phyloP scores from a whole-genome alignment of 1,284 basidiomycete species.

The Trametes sp. region DNA sequence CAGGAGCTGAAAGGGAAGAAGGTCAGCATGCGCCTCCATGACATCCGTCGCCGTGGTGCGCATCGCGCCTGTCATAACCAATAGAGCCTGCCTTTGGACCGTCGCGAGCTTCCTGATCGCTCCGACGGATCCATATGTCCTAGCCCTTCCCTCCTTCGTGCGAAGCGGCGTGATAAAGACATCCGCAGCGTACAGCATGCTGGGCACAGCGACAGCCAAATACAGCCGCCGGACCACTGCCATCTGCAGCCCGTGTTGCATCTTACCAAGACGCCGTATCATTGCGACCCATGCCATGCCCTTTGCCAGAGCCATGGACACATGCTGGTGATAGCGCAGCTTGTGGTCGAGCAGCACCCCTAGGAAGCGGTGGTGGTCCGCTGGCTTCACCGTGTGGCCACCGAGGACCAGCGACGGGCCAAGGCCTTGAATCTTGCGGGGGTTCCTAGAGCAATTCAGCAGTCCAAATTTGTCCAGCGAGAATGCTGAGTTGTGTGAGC shows the following conservation, averaged over 20 bases:
- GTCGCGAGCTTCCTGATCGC: constrained; percentile 22
- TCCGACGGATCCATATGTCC: constrained; percentile 5
- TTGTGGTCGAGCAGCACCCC: constrained; percentile 46
- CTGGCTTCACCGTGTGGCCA: constrained; percentile 11
- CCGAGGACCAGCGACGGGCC: not conserved
- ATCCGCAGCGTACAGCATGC: constrained; percentile 45
- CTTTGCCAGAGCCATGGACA: constrained; percentile 38
- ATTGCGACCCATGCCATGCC: constrained; percentile 32
- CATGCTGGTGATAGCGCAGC: constrained; percentile 44
- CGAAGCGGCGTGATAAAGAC: constrained; percentile 40
- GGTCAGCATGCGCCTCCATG: constrained; percentile 41
- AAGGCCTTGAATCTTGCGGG: not conserved
- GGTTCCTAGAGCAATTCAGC: constrained; percentile 1
- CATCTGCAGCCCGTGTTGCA: constrained; percentile 1
- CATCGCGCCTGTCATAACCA: constrained; percentile 44
- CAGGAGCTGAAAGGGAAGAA: constrained; percentile 40
- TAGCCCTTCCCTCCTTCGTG: not conserved
- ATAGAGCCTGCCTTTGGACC: constrained; percentile 43
- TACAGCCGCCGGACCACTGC: constrained; percentile 30
- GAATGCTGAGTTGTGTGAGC: constrained; percentile 22
- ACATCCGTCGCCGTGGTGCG: constrained; percentile 41
- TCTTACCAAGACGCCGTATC: constrained; percentile 33
- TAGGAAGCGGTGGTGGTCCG: constrained; percentile 40
- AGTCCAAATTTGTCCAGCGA: constrained; percentile 31
- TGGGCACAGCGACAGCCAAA: constrained; percentile 40